These are phyloP conservation scores for Saccharomycopsis phalli DNA, from an alignment of 1,139 yeast genomes.

Conservation along the genomic window DNA sequence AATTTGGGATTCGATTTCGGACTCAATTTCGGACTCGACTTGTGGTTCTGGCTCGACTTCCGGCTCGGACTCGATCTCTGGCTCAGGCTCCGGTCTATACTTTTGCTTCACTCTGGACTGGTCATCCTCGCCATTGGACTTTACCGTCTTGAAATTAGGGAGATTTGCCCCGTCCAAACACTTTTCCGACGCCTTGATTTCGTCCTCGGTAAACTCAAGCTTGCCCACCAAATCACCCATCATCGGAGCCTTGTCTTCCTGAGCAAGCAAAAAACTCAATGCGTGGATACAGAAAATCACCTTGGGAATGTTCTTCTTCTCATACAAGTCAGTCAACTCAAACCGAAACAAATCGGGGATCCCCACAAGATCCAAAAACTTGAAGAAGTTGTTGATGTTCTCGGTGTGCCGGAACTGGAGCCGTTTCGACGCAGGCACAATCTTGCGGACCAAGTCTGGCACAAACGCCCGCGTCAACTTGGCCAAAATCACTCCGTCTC, in stretches of 20 bases:
- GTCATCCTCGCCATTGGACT: neutral
- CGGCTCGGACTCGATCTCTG: neutral
- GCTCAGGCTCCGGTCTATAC: neutral
- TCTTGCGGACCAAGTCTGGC: slow-evolving; percentile 51
- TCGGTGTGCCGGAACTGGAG: slow-evolving; percentile 88
- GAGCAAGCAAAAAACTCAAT: slow-evolving; percentile 52
- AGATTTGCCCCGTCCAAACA: slow-evolving; percentile 53
- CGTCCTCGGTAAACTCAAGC: slow-evolving; percentile 58
- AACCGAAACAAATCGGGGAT: slow-evolving; percentile 84
- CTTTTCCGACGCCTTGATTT: slow-evolving; percentile 59
- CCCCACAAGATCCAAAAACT: slow-evolving; percentile 57
- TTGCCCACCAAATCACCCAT: slow-evolving; percentile 59
- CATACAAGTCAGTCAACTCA: slow-evolving; percentile 88
- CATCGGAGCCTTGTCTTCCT: slow-evolving; percentile 38
- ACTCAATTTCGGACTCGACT: neutral
- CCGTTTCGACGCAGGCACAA: slow-evolving; percentile 43
- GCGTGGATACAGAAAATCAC: slow-evolving; percentile 94
- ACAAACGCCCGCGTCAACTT: slow-evolving; percentile 65
- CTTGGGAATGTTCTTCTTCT: slow-evolving; percentile 85
- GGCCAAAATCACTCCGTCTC: slow-evolving; percentile 84
- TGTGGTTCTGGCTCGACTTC: neutral
- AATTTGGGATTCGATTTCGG: neutral
- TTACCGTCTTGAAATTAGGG: slow-evolving; percentile 44
- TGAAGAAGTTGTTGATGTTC: slow-evolving; percentile 79
- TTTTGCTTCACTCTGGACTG: neutral